Evolutionary conservation across 352 stramenopile genomes (phyloP).

Genomic region (Phytophthora syringae): DNA sequence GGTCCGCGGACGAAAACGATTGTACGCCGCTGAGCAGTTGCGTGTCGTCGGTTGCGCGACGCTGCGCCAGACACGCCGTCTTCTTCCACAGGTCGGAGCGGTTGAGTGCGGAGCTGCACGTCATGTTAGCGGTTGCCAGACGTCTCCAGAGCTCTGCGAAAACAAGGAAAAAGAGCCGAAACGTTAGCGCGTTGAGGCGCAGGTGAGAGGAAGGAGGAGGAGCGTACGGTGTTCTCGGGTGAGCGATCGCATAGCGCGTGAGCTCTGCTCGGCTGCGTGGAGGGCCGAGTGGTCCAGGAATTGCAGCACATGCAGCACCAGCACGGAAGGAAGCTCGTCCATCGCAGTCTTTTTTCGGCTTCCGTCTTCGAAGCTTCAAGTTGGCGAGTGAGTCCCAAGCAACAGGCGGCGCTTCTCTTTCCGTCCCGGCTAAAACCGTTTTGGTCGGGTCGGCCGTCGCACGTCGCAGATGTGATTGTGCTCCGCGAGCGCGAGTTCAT

Average conservation of each 20-base stretch:
- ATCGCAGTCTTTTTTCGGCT: constrained; percentile 18
- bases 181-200: constrained; percentile 4
- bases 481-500: constrained; percentile 2
- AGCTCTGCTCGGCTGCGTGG: constrained; percentile 59
- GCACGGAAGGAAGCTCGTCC: constrained; percentile 48
- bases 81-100: constrained; percentile 51
- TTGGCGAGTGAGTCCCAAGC: constrained; percentile 33
- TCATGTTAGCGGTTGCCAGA: constrained; percentile 27
- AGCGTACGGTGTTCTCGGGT: constrained; percentile 47
- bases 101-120: constrained; percentile 32
- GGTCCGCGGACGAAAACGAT: constrained; percentile 63
- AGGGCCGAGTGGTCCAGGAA: constrained; percentile 65
- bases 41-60: constrained; percentile 39
- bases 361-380: constrained; percentile 38
- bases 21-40: constrained; percentile 46
- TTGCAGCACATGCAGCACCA: constrained; percentile 59
- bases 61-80: constrained; percentile 52
- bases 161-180: constrained; percentile 19
- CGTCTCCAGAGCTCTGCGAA: constrained; percentile 56
- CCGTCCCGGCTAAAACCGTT: background rate
- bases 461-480: constrained; percentile 20
- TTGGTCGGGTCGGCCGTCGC: constrained; percentile 1
- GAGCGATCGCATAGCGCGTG: constrained; percentile 36
- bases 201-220: background rate
- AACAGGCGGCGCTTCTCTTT: background rate